phyloP scores from a whole-genome alignment of 768 basidiomycete genomes.

The Suillus brevipes region DNA sequence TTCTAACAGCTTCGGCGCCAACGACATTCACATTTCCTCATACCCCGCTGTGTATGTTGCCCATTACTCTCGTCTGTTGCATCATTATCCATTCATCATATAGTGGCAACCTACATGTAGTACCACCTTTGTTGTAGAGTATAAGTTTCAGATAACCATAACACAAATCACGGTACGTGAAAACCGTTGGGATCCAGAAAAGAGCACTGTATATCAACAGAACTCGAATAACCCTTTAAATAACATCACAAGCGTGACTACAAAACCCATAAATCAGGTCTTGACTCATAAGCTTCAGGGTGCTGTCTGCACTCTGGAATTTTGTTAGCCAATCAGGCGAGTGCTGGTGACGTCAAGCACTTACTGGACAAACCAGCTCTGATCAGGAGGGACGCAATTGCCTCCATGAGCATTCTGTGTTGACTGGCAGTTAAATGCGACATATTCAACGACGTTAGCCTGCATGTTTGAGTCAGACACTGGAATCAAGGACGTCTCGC shows the following conservation, averaged over 20 bases:
- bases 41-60: constrained; percentile 2
- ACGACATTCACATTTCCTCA: background rate
- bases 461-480: constrained; percentile 14
- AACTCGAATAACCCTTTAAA: background rate
- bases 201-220: background rate
- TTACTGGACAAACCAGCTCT: constrained; percentile 52
- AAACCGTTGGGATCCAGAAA: background rate
- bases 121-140: constrained; percentile 7
- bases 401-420: constrained; percentile 53
- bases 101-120: constrained; percentile 7
- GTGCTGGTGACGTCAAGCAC: constrained; percentile 15
- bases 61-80: background rate
- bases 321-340: background rate
- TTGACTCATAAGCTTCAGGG: background rate
- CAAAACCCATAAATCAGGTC: background rate
- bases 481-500: background rate
- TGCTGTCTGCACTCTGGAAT: background rate
- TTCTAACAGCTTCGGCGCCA: constrained; percentile 29
- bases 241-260: background rate
- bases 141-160: background rate
- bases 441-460: constrained; percentile 40
- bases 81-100: constrained; percentile 3
- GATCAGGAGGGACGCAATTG: constrained; percentile 46
- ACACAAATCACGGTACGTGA: background rate
- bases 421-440: constrained; percentile 49